A percentile compares a stretch with the other conserved stretches of the same genome.
phyloP scores from a whole-genome alignment of 176 grass and related monocot genomes.

The bread wheat (Triticum aestivum) region IWGSC_CS_RefSeq_v2.1 NC_057806.1:338664737-338665236 shows the following conservation, averaged over 20 bases:
- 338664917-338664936: slow-evolving; percentile 5
- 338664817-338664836: slow-evolving; percentile 26
- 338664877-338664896: neutral
- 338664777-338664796: slow-evolving; percentile 30
- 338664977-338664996: neutral
- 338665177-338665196: no score
- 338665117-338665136: neutral
- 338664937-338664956: neutral
- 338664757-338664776: neutral
- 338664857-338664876: neutral
- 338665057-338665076: neutral
- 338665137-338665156: neutral
- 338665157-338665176: neutral
- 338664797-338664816: slow-evolving; percentile 22
- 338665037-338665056: neutral
- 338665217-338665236: neutral
- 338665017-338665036: neutral
- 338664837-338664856: neutral
- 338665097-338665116: neutral
- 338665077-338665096: neutral
- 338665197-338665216: neutral
- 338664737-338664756: slow-evolving; percentile 14
- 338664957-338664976: neutral
- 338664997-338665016: neutral
- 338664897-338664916: neutral